Conservation (phyloP, 2,329 filamentous ascomycete genomes). For the Fusarium subglutinans region DNA sequence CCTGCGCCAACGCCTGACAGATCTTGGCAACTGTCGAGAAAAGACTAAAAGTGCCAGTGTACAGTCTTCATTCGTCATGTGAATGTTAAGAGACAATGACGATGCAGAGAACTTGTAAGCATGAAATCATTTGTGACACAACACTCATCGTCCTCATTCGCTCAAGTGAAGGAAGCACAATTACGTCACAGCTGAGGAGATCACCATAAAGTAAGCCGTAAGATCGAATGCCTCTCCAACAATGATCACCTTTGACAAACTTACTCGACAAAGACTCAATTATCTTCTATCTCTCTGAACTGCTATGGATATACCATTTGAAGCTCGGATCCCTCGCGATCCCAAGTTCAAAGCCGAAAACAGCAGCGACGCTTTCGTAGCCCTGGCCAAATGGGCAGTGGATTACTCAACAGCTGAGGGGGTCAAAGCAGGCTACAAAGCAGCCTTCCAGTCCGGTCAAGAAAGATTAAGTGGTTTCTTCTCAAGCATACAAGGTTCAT, state of each 20-base stretch:
- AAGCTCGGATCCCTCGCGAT: constrained; percentile 2
- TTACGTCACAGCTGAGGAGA: not conserved
- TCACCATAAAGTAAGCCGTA: not conserved
- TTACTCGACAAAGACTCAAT: not conserved
- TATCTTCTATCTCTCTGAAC: too few species aligned
- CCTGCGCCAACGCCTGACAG: not conserved
- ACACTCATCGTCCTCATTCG: not conserved
- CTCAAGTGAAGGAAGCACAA: not conserved
- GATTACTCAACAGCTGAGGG: constrained; percentile 20
- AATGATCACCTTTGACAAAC: not conserved
- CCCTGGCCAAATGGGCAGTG: not conserved
- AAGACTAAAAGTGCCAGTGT: too few species aligned
- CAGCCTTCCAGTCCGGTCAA: not conserved
- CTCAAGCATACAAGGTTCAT: not conserved
- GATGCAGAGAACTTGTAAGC: fast-evolving
- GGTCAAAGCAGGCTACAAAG: constrained; percentile 9
- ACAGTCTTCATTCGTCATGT: not conserved
- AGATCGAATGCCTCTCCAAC: not conserved
- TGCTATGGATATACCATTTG: constrained; percentile 4
- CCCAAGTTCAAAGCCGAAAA: constrained; percentile 5
- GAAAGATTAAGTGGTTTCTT: not conserved
- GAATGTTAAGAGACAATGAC: too few species aligned
- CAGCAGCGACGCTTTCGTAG: not conserved
- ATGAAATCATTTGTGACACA: not conserved
- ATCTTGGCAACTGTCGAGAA: not conserved